Conservation (phyloP, 306 rosid species). For the Glycine tomentella region DNA sequence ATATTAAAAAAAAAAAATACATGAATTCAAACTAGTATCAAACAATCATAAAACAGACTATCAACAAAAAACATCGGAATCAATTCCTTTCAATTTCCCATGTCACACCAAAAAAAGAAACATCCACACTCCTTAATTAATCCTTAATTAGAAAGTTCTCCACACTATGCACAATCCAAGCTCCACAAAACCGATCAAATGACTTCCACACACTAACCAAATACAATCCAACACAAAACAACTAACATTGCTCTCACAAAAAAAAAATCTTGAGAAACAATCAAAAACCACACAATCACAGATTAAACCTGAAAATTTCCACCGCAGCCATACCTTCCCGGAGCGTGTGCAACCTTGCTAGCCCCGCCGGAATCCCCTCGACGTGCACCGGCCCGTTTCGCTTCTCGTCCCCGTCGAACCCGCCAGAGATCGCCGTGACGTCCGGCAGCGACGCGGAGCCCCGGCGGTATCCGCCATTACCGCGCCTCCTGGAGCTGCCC, state of each 20-base stretch:
- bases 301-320: slow-evolving; percentile 26
- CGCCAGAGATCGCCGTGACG: slow-evolving; percentile 67
- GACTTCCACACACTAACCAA: neutral
- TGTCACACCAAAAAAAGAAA: neutral
- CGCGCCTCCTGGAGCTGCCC: slow-evolving; percentile 55
- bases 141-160: neutral
- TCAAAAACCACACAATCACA: neutral
- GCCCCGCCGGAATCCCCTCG: slow-evolving; percentile 83
- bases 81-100: slow-evolving; percentile 6
- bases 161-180: neutral
- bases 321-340: slow-evolving; percentile 72
- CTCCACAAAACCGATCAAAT: slow-evolving; percentile 4
- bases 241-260: slow-evolving; percentile 14
- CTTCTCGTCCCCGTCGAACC: slow-evolving; percentile 61
- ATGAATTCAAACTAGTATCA: neutral
- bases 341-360: slow-evolving; percentile 87
- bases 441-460: slow-evolving; percentile 81
- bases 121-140: neutral
- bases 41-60: neutral
- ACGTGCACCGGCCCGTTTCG: slow-evolving; percentile 64
- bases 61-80: slow-evolving; percentile 8
- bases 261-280: neutral
- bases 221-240: neutral
- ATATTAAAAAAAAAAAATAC: neutral
- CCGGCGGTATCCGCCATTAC: slow-evolving; percentile 53